Percentiles rank a stretch among this genome's conserved stretches.
Evolutionary conservation across 352 stramenopile genomes (phyloP).

Genomic region (Thraustotheca clavata): DNA sequence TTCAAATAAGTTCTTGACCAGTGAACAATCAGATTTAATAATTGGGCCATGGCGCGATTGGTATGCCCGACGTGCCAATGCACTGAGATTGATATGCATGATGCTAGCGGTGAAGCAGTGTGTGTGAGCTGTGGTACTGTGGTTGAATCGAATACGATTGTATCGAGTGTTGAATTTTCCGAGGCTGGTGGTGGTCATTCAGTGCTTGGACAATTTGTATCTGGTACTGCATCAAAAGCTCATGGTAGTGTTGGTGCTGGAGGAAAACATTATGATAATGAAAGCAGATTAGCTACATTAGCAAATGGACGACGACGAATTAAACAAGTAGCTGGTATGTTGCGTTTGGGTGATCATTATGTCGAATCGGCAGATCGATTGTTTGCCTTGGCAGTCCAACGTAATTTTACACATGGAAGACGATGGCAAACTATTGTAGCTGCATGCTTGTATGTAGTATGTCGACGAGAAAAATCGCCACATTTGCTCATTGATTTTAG

Average conservation of each 20-base stretch:
- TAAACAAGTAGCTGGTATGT: constrained; percentile 87
- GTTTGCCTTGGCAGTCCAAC: constrained; percentile 93
- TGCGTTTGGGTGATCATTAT: constrained; percentile 91
- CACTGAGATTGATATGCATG: constrained; percentile 91
- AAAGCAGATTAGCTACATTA: constrained; percentile 94
- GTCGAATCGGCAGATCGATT: constrained; percentile 95
- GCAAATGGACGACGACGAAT: constrained; percentile 92
- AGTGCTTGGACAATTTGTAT: constrained; percentile 96
- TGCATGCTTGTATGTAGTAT: constrained; percentile 98
- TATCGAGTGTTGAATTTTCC: constrained; percentile 95
- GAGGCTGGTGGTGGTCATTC: constrained; percentile 85
- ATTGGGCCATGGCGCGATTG: constrained; percentile 9
- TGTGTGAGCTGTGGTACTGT: constrained; percentile 89
- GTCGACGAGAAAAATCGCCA: constrained; percentile 94
- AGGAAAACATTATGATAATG: constrained; percentile 88
- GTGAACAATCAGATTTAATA: neutral
- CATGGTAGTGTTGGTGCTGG: constrained; percentile 69
- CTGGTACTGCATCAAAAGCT: constrained; percentile 82
- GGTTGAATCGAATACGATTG: constrained; percentile 97
- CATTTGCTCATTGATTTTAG: constrained; percentile 99
- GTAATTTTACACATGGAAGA: constrained; percentile 96
- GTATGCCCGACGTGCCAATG: constrained; percentile 94
- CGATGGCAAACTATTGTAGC: constrained; percentile 95
- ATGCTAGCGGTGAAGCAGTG: constrained; percentile 82
- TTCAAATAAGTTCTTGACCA: no score